Evolutionary conservation across 306 rosid genomes (phyloP).

Genomic region (Sphenostylis stenocarpa): DNA sequence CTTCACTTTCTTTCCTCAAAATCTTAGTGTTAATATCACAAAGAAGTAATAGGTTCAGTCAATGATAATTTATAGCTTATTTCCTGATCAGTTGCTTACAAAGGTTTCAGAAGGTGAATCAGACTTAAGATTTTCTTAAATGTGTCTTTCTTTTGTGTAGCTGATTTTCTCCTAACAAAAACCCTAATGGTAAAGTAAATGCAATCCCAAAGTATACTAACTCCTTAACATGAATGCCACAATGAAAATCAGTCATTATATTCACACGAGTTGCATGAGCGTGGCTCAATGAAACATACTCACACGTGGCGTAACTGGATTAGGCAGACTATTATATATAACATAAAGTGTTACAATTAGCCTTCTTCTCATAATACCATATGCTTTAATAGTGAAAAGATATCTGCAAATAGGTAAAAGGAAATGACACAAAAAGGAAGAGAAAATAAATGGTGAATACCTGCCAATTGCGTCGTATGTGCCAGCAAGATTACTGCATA

Average conservation of each 20-base stretch:
- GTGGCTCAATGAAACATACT: neutral
- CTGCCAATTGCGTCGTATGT: constrained; percentile 95
- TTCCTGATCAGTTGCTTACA: neutral
- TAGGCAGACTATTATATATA: neutral
- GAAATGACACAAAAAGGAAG: neutral
- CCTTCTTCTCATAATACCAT: neutral
- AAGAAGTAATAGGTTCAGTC: neutral
- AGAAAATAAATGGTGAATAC: constrained; percentile 41
- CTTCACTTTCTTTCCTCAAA: neutral
- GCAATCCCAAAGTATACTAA: neutral
- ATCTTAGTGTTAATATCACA: neutral
- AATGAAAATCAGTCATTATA: constrained; percentile 11
- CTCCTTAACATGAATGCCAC: neutral
- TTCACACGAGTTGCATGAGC: neutral
- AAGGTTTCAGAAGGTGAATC: constrained; percentile 24
- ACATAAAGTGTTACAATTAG: neutral
- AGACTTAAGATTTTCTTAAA: neutral
- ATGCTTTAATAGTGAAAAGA: constrained; percentile 5
- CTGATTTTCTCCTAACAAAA: neutral
- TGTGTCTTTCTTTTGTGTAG: neutral
- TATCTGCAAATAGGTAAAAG: neutral
- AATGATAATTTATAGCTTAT: neutral
- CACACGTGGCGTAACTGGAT: neutral
- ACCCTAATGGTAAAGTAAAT: neutral
- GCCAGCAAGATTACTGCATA: constrained; percentile 92